phyloP scores from a whole-genome alignment of 495 filamentous ascomycete genomes.

The Penicillium antarcticum region DNA sequence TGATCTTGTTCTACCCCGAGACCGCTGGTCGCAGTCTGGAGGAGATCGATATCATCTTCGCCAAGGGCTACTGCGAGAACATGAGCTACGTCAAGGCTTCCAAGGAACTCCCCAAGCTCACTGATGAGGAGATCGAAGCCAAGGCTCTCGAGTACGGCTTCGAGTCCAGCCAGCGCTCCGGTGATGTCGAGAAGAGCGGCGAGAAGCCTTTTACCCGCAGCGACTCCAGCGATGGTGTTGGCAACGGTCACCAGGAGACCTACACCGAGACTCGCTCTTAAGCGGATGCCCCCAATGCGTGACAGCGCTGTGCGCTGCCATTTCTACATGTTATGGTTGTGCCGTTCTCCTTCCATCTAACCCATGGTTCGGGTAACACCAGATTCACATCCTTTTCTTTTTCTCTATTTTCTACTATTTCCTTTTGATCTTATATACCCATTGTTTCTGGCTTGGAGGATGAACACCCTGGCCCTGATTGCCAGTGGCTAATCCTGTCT shows the following conservation, averaged over 20 bases:
- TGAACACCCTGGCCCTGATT: not conserved
- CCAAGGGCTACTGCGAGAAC: slow-evolving; percentile 72
- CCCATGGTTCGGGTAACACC: slow-evolving; percentile 6
- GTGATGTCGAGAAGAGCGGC: slow-evolving; percentile 29
- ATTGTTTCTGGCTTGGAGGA: slow-evolving; percentile 8
- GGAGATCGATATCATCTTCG: slow-evolving; percentile 78
- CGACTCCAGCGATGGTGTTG: slow-evolving; percentile 4
- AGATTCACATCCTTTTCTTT: not conserved
- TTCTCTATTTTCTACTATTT: slow-evolving; percentile 1
- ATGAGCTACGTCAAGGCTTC: slow-evolving; percentile 72
- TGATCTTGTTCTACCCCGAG: slow-evolving; percentile 78
- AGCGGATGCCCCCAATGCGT: not conserved
- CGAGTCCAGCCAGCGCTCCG: slow-evolving; percentile 16
- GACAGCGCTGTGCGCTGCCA: slow-evolving; percentile 20
- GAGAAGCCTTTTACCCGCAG: slow-evolving; percentile 25
- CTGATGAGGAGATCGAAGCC: slow-evolving; percentile 59
- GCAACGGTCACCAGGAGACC: not conserved
- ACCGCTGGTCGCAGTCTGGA: slow-evolving; percentile 67
- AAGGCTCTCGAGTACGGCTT: slow-evolving; percentile 63
- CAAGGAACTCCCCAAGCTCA: slow-evolving; percentile 64
- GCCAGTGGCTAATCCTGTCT: not conserved
- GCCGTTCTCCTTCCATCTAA: not conserved
- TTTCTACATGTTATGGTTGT: slow-evolving; percentile 3
- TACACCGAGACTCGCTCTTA: not conserved
- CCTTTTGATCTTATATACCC: slow-evolving; percentile 13